Evolutionary conservation across 2,329 filamentous ascomycete genomes (phyloP), one percentile per base, ranked within the genome.

Genomic region (Apiospora sp.): DNA sequence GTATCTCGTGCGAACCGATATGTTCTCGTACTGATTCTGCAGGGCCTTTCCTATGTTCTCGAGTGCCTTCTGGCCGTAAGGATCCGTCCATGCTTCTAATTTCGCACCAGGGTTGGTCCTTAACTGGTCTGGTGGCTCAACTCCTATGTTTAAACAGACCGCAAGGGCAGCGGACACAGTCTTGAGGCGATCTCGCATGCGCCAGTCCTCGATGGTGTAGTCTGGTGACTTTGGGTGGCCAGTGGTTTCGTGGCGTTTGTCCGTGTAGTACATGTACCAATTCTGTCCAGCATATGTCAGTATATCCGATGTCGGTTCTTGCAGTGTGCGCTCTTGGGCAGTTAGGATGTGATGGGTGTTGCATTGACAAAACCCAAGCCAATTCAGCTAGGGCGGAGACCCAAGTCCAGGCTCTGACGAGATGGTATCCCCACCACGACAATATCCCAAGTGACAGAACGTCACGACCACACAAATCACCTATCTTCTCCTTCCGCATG

Each of bases 211-310:
- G 7, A 97, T 85, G 75, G 91, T 87, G 76, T 89, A 90, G 37
- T 85, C 82, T 24, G 87, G 88, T 70, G 90, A 88, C 80, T 95
- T 94, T 22, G 95, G 94, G 76, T 95, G 94, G 30, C 95, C 96
- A 48, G 94, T 96, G 30, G 94, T 96, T 81, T 98, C 96, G 83
- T 99, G 96, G 71, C 96, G 92, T 83, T 98, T 98, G 83, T 99
- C 96, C 75, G 96, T 98, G 83, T 94, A 99, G 84, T 99, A 99
- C 96, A 98, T 98, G 86, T 98, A 98, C 91, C 97, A 99, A 77
- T 94, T 97, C 93, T 98, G 83, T 64, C 58, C n/a, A 41, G 10
- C 41, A 5, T 13, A 64, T 7, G 34, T 64, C 19, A 64, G 58
- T 24, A 64, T 64, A 41, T 37, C 16, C 19, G 14, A 37, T 64